Base-by-base conservation (phyloP, 352 stramenopile genomes). In the Phytophthora ramorum region DNA sequence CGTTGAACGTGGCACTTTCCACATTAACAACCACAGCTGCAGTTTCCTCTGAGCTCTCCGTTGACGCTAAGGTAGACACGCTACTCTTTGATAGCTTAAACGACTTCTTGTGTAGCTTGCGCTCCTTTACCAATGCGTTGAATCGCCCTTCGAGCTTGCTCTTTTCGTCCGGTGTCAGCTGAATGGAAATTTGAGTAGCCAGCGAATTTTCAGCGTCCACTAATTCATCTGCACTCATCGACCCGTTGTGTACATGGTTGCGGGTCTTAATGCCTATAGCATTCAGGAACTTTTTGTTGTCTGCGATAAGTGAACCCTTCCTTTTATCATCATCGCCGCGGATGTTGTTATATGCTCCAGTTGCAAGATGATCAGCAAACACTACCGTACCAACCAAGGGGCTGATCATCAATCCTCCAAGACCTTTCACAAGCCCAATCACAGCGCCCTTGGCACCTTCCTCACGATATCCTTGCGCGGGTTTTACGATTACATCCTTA, bases 341-440 rank as follows among this genome's bases (percentile, higher is more conserved):
- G 37, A 73, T 61, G 10, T 81, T 67, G 55, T 93, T 93, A 60
- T 89, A 83, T 12, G 71, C 66, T 14, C 85, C 83, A n/a, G 81
- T 89, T 7, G 70, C 83, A 24, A 93, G 58, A 46, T 89, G 81
- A 40, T 91, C 81, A 3, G 83, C 81, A 65, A 93, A 88, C 10
- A 90, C 59, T 1, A 78, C 78, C 0, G 74, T 83, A 3, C 85
- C 85, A 20, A 87, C 62, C 16, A 92, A 65, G 1, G 83, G 85
- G 24, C 69, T 75, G 28, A 88, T 81, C 34, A 91, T 64, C 3
- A 93, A 54, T 4, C 74, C 73, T 32, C 73, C 71, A 8, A 90
- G 19, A 4, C 83, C 85, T 48, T 90, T 91, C 9, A 71, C 78
- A 1, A 91, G 26, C 0, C 85, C 85, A 19, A 90, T 79, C 1